Evolutionary conservation across 2,329 filamentous ascomycete species (phyloP).

Genomic region (Talaromyces sp.): DNA sequence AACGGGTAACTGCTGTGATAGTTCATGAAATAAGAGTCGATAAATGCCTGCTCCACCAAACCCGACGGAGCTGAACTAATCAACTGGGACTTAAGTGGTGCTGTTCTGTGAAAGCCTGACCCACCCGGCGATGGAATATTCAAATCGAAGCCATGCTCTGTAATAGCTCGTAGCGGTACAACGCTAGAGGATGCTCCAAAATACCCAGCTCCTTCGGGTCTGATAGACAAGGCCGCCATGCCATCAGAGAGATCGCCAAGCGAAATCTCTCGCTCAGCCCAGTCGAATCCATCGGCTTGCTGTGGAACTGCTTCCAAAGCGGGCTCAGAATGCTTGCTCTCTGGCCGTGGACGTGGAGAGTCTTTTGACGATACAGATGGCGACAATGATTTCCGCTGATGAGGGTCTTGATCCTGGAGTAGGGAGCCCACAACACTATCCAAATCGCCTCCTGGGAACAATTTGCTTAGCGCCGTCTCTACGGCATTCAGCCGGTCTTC

Average conservation of each 20-base stretch:
- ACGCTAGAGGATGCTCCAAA: slow-evolving; percentile 41
- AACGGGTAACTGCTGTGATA: slow-evolving; percentile 49
- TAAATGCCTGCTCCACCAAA: slow-evolving; percentile 39
- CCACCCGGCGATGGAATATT: slow-evolving; percentile 32
- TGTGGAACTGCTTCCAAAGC: slow-evolving; percentile 45
- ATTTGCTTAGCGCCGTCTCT: slow-evolving; percentile 36
- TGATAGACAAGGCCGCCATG: slow-evolving; percentile 41
- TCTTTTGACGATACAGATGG: slow-evolving; percentile 39
- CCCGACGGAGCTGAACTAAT: slow-evolving; percentile 37
- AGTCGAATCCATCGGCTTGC: slow-evolving; percentile 51
- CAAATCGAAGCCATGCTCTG: slow-evolving; percentile 39
- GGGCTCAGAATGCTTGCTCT: slow-evolving; percentile 33
- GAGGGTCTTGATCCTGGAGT: slow-evolving; percentile 34
- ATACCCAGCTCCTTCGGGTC: slow-evolving; percentile 39
- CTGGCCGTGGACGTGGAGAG: slow-evolving; percentile 34
- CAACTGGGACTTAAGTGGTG: slow-evolving; percentile 38
- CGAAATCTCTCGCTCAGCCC: slow-evolving; percentile 43
- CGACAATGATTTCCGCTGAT: slow-evolving; percentile 29
- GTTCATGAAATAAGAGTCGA: slow-evolving; percentile 47
- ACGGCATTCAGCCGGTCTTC: slow-evolving; percentile 40
- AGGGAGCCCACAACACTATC: slow-evolving; percentile 39
- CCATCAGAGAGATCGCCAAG: slow-evolving; percentile 39
- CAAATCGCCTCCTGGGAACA: slow-evolving; percentile 39
- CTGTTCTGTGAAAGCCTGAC: slow-evolving; percentile 26
- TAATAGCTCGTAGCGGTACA: slow-evolving; percentile 36